Conservation (phyloP, 768 basidiomycete species). For the Hemileccinum impolitum region DNA sequence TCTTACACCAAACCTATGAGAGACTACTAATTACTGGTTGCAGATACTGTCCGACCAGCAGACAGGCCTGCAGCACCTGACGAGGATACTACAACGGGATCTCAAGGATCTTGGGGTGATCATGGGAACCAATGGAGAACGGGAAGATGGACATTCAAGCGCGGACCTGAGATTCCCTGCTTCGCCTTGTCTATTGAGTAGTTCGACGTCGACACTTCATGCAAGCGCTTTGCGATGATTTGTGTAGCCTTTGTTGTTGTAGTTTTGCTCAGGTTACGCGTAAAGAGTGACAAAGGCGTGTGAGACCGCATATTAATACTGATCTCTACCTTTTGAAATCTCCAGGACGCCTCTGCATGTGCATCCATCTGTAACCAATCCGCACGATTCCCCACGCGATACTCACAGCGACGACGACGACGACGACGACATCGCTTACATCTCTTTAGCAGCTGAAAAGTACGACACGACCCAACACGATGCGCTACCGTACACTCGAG, state of each 20-base stretch:
- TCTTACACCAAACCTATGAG: neutral
- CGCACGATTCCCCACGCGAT: slow-evolving; percentile 3
- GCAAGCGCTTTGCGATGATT: slow-evolving; percentile 16
- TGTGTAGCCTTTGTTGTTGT: slow-evolving; percentile 3
- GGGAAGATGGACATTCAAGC: slow-evolving; percentile 26
- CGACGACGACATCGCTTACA: neutral
- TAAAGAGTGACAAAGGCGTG: slow-evolving; percentile 16
- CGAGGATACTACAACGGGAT: slow-evolving; percentile 64
- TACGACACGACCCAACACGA: slow-evolving; percentile 28
- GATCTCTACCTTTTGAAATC: slow-evolving; percentile 1
- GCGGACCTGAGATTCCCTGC: slow-evolving; percentile 16
- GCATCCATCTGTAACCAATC: slow-evolving; percentile 7
- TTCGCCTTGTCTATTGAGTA: slow-evolving; percentile 19
- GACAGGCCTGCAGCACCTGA: slow-evolving; percentile 74
- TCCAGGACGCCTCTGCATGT: slow-evolving; percentile 3
- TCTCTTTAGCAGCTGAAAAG: neutral
- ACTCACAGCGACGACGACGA: slow-evolving; percentile 9
- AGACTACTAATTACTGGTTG: neutral
- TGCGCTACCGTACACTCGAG: slow-evolving; percentile 89
- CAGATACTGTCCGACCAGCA: slow-evolving; percentile 79
- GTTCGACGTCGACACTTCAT: slow-evolving; percentile 26
- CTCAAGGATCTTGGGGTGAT: slow-evolving; percentile 67
- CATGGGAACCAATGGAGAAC: slow-evolving; percentile 43
- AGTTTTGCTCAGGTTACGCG: slow-evolving; percentile 3
- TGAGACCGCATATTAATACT: slow-evolving; percentile 12